Evolutionary conservation across 495 filamentous ascomycete genomes (phyloP), one percentile per base, ranked within the genome.

Genomic region (Penicillium nucicola): DNA sequence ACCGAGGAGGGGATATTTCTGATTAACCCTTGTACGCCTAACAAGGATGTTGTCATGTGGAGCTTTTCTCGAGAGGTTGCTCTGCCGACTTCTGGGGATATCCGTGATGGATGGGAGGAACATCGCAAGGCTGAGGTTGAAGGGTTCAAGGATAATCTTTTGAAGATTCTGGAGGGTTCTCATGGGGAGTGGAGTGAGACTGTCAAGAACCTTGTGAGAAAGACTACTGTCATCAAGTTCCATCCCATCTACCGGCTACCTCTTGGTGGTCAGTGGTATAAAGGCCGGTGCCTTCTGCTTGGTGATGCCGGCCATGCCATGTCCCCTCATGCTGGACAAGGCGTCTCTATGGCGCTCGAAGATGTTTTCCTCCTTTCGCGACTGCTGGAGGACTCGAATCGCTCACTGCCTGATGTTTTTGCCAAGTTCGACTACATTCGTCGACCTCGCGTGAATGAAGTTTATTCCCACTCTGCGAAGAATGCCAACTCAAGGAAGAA

Each of bases 231-330:
- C 1, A 61, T 81, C 28, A 68, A 71, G 43, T 71, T 81, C 34
- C 79, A 78, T 38, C 80, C 76, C 15, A 68, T 73, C 11, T 81
- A 74, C 62, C 66, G 69, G 15, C 66, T 75, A 20, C 72, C 70
- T 0, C 61, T 66, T 23, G 70, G 78, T 18, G 72, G 69, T 1
- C 47, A 50, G 8, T 81, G 76, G 76, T 66, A 55, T 22, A 64
- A 54, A 4, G 61, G 61, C 19, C 62, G 74, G 23, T 68, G 50
- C 14, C 45, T 75, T 5, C 32, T 72, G 43, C 53, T 74, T 28
- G 57, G 67, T 7, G 64, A 79, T 53, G 74, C 75, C 2, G 76
- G 70, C 1, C 75, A 77, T 58, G 75, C 74, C 0, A 75, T 74
- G 58, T 68, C 62, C 14, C 72, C 76, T 0, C 71, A 69, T 60